Conservation (phyloP, 2,329 filamentous ascomycete genomes). For the Claviceps purpurea region DNA sequence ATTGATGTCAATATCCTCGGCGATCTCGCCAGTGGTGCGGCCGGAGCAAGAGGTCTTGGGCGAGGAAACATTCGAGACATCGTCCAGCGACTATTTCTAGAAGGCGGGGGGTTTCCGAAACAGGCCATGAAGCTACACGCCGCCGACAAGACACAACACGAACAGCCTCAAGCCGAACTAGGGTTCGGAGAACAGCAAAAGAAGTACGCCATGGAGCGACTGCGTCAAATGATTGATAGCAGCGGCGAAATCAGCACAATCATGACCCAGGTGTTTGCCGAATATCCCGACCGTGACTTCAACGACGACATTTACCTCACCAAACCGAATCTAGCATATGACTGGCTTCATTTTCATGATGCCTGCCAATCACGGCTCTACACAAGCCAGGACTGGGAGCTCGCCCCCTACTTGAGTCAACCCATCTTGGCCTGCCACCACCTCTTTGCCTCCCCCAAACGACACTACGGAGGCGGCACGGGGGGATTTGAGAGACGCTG, state of each 20-base stretch:
- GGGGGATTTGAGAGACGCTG: slow-evolving; percentile 30
- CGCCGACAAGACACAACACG: slow-evolving; percentile 33
- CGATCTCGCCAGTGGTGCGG: slow-evolving; percentile 56
- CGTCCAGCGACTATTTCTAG: slow-evolving; percentile 63
- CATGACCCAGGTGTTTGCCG: slow-evolving; percentile 69
- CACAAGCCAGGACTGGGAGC: slow-evolving; percentile 82
- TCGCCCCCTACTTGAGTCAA: slow-evolving; percentile 75
- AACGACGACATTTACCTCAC: slow-evolving; percentile 86
- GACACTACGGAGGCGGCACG: slow-evolving; percentile 26
- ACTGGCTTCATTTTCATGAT: slow-evolving; percentile 94
- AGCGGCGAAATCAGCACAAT: slow-evolving; percentile 69
- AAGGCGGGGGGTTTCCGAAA: slow-evolving; percentile 65
- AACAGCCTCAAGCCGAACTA: slow-evolving; percentile 46
- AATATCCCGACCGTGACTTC: slow-evolving; percentile 76
- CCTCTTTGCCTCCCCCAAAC: slow-evolving; percentile 66
- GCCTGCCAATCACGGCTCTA: slow-evolving; percentile 65
- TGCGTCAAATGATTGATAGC: slow-evolving; percentile 65
- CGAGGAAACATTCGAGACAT: slow-evolving; percentile 62
- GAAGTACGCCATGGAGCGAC: slow-evolving; percentile 55
- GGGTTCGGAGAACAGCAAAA: slow-evolving; percentile 63
- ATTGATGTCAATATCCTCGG: slow-evolving; percentile 58
- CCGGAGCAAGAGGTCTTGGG: slow-evolving; percentile 57
- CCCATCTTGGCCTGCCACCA: slow-evolving; percentile 82
- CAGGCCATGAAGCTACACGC: slow-evolving; percentile 27
- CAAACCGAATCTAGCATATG: slow-evolving; percentile 78